These are phyloP conservation scores for Notholithocarpus densiflorus DNA, from an alignment of 306 rosid genomes.

Conservation along the genomic window DNA sequence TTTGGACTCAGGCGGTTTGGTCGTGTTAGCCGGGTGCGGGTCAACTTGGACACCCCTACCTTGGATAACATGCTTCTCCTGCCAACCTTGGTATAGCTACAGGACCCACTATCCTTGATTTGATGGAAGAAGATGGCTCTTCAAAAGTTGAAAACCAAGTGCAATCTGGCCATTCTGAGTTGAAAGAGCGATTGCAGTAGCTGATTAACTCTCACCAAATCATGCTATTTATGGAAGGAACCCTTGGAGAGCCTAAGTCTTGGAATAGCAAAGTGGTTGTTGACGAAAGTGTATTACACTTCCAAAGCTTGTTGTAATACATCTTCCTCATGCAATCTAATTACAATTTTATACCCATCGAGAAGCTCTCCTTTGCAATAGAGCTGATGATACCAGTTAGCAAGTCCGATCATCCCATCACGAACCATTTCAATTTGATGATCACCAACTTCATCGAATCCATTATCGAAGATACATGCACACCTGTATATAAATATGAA, in stretches of 20 bases:
- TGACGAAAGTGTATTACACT: too few relatives aligned
- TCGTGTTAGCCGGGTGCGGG: too few relatives aligned
- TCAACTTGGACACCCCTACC: background rate
- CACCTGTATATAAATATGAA: too few relatives aligned
- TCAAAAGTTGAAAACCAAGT: slow-evolving; percentile 35
- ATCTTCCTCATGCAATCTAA: slow-evolving; percentile 96
- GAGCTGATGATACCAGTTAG: slow-evolving; percentile 48
- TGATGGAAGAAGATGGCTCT: slow-evolving; percentile 60
- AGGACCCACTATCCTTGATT: slow-evolving; percentile 51
- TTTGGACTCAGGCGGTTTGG: too few relatives aligned
- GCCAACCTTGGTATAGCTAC: slow-evolving; percentile 92
- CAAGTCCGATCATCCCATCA: too few relatives aligned
- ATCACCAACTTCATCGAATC: too few relatives aligned
- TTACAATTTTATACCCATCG: slow-evolving; percentile 81
- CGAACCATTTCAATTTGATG: too few relatives aligned
- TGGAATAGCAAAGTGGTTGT: slow-evolving; percentile 77
- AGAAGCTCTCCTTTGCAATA: slow-evolving; percentile 66
- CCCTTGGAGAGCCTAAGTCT: slow-evolving; percentile 71
- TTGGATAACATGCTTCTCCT: slow-evolving; percentile 77
- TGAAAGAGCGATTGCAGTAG: slow-evolving; percentile 50
- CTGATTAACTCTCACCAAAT: slow-evolving; percentile 55
- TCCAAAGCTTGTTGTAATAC: too few relatives aligned
- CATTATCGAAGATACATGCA: too few relatives aligned
- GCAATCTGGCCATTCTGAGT: slow-evolving; percentile 37
- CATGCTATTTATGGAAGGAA: slow-evolving; percentile 88